A percentile compares a stretch with the other conserved stretches of the same genome.
Conservation (phyloP, 345 rosid species). For the Brassica cretica region DNA sequence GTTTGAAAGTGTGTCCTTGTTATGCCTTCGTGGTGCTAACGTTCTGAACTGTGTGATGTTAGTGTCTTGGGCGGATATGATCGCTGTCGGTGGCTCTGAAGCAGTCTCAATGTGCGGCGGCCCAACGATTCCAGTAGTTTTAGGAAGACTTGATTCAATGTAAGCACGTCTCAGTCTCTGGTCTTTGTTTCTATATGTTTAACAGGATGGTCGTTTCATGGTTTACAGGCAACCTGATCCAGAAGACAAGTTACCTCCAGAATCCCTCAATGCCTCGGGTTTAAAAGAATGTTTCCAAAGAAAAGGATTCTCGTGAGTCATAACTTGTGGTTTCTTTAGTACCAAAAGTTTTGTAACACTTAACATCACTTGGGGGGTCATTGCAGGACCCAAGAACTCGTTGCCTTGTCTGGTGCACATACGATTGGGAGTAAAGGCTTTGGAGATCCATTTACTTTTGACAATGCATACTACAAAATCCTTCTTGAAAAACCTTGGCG, state of each 20-base stretch:
- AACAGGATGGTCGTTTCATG: conserved; percentile 3
- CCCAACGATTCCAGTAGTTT: conserved; percentile 62
- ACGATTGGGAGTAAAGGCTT: conserved; percentile 89
- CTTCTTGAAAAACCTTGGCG: conserved; percentile 88
- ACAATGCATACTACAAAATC: conserved; percentile 80
- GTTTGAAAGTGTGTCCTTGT: conserved; percentile 16
- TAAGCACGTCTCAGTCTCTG: conserved; percentile 41
- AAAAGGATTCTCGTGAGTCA: conserved; percentile 91
- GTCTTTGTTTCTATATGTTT: conserved; percentile 19
- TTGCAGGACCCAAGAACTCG: conserved; percentile 73
- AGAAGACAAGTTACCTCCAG: conserved; percentile 82
- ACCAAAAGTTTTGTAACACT: conserved; percentile 11
- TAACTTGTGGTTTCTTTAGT: neutral
- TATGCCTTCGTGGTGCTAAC: conserved; percentile 25
- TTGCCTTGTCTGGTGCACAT: conserved; percentile 90
- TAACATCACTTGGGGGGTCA: neutral
- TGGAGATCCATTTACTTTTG: conserved; percentile 69
- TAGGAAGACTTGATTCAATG: conserved; percentile 80
- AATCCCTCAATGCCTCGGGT: conserved; percentile 63
- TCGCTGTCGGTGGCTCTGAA: conserved; percentile 85
- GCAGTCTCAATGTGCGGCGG: conserved; percentile 93
- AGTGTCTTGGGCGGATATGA: conserved; percentile 98
- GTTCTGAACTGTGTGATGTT: conserved; percentile 34
- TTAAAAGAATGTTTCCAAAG: conserved; percentile 72
- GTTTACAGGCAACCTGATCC: conserved; percentile 70